Base-by-base conservation (phyloP, 1,139 yeast genomes). In the Diutina scorzettiae region DNA sequence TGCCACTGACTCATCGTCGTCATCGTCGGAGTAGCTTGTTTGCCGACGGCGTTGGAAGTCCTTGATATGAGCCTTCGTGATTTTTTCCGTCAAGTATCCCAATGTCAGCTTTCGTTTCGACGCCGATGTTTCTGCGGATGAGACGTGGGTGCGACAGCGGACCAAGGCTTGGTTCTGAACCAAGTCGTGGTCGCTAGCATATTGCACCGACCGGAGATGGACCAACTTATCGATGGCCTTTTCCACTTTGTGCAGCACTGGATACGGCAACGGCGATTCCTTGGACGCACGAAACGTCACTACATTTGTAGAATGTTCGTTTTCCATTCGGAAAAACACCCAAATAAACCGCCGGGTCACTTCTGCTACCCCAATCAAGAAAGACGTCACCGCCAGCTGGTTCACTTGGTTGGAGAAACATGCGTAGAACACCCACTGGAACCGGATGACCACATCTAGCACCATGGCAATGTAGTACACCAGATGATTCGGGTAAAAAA, bases 221-320 rank as follows among this genome's bases (percentile, higher is more conserved):
- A 34, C 39, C 2, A 34, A 16, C 29, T 23, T 23, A 16, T 21
- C 39, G 16, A 34, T 23, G 20, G 39, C 39, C n/a, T 23, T 20
- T 34, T 34, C 39, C 27, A 21, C 24, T 11, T 19, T 4, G 5
- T 28, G 12, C 40, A 12, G 17, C 0, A 76, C 61, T 0, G 78
- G 72, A 51, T 86, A 89, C 0, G 98, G 98, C 43, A 91, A 63
- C 4, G 93, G 85, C 4, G 86, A 66, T 48, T 89, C 96, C 47
- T 91, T 76, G 4, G 93, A 81, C 0, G 96, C 96, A 49, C 95
- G 71, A 58, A 81, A 84, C 41, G 85, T 64, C 43, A 75, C 76
- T 11, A 87, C 95, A 56, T 91, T 91, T 1, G 96, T 81, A 40
- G 87, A 78, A 60, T 93, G 98, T 60, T 91, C 97, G 59, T 91